A percentile compares a stretch with the other conserved stretches of the same genome.
These are phyloP conservation scores for Crithidia expoeki DNA, from an alignment of 208 protist genomes.

Conservation along the genomic window DNA sequence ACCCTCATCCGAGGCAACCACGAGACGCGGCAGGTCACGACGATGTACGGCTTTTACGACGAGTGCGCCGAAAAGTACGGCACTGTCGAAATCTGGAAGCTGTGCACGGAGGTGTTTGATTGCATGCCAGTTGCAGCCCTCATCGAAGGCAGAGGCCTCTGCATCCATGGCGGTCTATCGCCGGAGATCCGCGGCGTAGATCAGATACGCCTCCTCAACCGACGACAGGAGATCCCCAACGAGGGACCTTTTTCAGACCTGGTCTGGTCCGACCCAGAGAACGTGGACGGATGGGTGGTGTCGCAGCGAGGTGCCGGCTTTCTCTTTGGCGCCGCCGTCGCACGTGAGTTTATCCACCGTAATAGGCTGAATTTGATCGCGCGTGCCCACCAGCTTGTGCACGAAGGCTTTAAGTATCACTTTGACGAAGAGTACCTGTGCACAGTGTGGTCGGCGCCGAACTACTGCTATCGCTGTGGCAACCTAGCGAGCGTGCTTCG, in stretches of 20 bases:
- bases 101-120: conserved; percentile 99
- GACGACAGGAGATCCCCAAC: conserved; percentile 88
- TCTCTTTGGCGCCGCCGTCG: conserved; percentile 80
- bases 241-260: conserved; percentile 87
- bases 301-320: conserved; percentile 88
- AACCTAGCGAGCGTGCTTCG: conserved; percentile 94
- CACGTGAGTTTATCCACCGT: conserved; percentile 82
- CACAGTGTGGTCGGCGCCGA: conserved; percentile 98
- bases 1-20: conserved; percentile 94
- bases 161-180: conserved; percentile 98
- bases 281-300: conserved; percentile 77
- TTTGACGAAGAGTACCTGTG: conserved; percentile 86
- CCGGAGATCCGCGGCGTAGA: conserved; percentile 93
- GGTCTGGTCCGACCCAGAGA: conserved; percentile 92
- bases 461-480: conserved; percentile 98
- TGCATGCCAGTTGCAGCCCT: conserved; percentile 98
- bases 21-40: conserved; percentile 85
- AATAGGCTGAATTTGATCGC: conserved; percentile 88
- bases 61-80: conserved; percentile 87
- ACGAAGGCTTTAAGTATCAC: conserved; percentile 92
- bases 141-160: conserved; percentile 95
- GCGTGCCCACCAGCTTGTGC: conserved; percentile 91
- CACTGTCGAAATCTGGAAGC: conserved; percentile 96
- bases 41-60: conserved; percentile 93
- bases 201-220: conserved; percentile 85